These are phyloP conservation scores for Termitomyces sp. DNA, from an alignment of 768 basidiomycete species.

Conservation along the genomic window DNA sequence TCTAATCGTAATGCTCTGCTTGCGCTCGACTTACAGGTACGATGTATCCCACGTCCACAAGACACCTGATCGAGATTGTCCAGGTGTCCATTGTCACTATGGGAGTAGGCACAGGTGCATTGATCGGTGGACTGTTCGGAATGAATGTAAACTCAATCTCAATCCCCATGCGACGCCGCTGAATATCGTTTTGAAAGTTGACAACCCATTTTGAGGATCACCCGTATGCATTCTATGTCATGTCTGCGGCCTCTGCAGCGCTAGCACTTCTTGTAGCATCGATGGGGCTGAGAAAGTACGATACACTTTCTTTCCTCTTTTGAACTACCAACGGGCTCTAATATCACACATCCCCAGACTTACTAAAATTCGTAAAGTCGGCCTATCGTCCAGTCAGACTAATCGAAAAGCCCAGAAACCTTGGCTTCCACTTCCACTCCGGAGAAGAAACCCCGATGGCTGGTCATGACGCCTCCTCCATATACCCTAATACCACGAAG, in stretches of 20 bases:
- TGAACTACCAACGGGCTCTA: slow-evolving; percentile 3
- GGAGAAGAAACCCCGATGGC: slow-evolving; percentile 34
- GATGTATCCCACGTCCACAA: slow-evolving; percentile 6
- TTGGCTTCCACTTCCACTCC: slow-evolving; percentile 48
- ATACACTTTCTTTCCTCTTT: slow-evolving; percentile 4
- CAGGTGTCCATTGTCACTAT: slow-evolving; percentile 93
- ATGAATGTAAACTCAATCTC: slow-evolving; percentile 75
- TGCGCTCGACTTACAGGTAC: slow-evolving; percentile 85
- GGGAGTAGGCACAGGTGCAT: slow-evolving; percentile 86
- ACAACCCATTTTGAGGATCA: slow-evolving; percentile 68
- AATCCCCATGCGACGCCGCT: slow-evolving; percentile 7
- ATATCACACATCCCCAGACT: slow-evolving; percentile 24
- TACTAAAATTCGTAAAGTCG: slow-evolving; percentile 43
- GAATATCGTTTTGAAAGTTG: slow-evolving; percentile 42
- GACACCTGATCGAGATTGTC: slow-evolving; percentile 6
- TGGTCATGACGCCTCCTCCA: slow-evolving; percentile 30
- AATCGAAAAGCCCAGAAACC: slow-evolving; percentile 21
- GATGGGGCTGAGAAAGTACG: slow-evolving; percentile 62
- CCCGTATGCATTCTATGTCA: slow-evolving; percentile 69
- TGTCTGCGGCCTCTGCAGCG: slow-evolving; percentile 56
- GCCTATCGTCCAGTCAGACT: slow-evolving; percentile 33
- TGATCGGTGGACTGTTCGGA: slow-evolving; percentile 89
- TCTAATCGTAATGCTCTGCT: slow-evolving; percentile 92
- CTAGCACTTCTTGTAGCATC: slow-evolving; percentile 61
- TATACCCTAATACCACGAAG: slow-evolving; percentile 2